These are phyloP conservation scores for Musa itinerans DNA, from an alignment of 176 grass and related monocot genomes.

Conservation along the genomic window DNA sequence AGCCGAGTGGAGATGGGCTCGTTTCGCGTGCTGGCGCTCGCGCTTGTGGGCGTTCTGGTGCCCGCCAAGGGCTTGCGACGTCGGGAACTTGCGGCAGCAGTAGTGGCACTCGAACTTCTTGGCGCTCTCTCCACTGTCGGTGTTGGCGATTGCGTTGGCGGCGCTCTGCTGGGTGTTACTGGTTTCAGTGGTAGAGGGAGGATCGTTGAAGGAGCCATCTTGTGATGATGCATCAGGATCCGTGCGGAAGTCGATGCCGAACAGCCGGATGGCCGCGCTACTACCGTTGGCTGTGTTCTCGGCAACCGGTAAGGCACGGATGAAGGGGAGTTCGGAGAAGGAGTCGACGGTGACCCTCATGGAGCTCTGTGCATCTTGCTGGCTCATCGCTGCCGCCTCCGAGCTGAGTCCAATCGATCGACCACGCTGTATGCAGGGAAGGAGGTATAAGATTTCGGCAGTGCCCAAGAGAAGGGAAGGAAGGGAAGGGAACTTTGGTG, in stretches of 20 bases:
- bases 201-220: conserved; percentile 11
- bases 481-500: not conserved
- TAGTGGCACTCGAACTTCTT: conserved; percentile 85
- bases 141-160: not conserved
- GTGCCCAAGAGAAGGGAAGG: not conserved
- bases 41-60: conserved; percentile 51
- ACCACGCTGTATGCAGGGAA: no score
- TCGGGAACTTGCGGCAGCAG: conserved; percentile 83
- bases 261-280: conserved; percentile 44
- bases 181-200: conserved; percentile 2
- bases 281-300: not conserved
- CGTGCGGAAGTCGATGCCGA: conserved; percentile 55
- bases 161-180: not conserved
- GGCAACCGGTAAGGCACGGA: no score
- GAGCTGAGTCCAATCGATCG: no score
- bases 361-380: not conserved
- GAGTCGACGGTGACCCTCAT: not conserved
- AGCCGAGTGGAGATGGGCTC: conserved; percentile 58
- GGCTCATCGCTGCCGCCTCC: not conserved
- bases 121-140: not conserved
- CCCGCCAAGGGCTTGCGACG: conserved; percentile 49
- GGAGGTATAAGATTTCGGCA: not conserved
- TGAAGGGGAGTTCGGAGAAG: conserved; percentile 9
- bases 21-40: conserved; percentile 62
- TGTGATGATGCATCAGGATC: conserved; percentile 15